Base-by-base conservation (phyloP, 805 yeast species). In the Jamesozyma jinghongensis region DNA sequence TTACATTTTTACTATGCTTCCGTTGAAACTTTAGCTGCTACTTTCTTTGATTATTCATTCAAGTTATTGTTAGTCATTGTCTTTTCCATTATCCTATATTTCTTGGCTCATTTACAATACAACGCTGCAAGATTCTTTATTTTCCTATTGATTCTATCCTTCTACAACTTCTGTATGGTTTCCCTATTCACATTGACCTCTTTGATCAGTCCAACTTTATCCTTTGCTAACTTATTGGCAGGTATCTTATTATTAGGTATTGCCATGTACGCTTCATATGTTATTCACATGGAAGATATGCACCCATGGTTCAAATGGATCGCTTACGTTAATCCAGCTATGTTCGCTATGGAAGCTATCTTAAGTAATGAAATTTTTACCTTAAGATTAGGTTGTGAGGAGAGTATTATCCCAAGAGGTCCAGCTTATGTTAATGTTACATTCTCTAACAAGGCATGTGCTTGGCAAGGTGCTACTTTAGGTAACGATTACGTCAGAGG, bases 281-380 rank as follows among this genome's bases (percentile, higher is more conserved):
- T 77, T 64, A 70, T 79, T 47, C 85, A 82, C 38, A 59, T 71
- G 29, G 70, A 71, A 3, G 65, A 69, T 10, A 75, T 79, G 80
- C 78, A 75, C 48, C 78, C 76, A 35, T 82, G 90, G 88, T 78
- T 79, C 49, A 71, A 75, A 44, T 80, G 85, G 83, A 65, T 79
- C 36, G 69, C 73, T 26, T 77, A 73, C 47, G 48, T 77, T 19
- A 70, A 79, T 48, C 84, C 85, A 1, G 57, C 77, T 28, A 65
- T 69, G 45, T 79, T 70, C 49, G 73, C 72, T 0, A 77, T 75
- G 58, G 92, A 84, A 57, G 62, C 80, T 1, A 62, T 84, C 52
- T 65, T 84, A 68, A 68, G 72, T 10, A 75, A 74, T 50, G 90
- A 84, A 57, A 79, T 83, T 56, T 75, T 72, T 52, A 70, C 71